Base-by-base conservation (phyloP, 176 grass and related monocot species). In the Eleusine indica region DNA sequence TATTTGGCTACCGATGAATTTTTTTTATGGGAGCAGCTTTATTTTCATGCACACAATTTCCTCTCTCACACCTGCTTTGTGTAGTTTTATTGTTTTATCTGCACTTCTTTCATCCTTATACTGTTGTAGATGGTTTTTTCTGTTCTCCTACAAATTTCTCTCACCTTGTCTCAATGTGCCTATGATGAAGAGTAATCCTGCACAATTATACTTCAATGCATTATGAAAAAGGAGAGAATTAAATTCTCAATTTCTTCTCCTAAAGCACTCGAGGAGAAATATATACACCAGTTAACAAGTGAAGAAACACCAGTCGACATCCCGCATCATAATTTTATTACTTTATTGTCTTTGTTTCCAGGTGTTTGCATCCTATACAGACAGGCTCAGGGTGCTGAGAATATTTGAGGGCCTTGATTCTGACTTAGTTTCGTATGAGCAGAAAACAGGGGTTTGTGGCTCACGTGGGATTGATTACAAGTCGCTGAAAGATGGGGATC, bases 401-500 rank as follows among this genome's bases (percentile, higher is more conserved):
- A 81, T 97, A 83, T 97, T 97, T 69, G 12, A 76, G 5, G 37
- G 40, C 46, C 79, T 94, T 66, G 78, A 86, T 68, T 77, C 51
- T 42, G 51, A 92, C 74, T 81, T 89, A 35, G 67, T 22, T 76
- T 89, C 84, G 17, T 77, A 89, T 56, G 19, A 83, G 5, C 56
- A 52, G 16, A 84, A n/a, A 53, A 93, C 90, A 82, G 72, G 81
- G 51, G 38, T 63, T 47, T 79, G 74, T 53, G 76, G 71, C 57
- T 9, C 57, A 2, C 57, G 21, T 61, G 7, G 57, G 29, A 94
- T 97, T 69, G 69, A 94, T 80, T 97, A 94, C 71, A 51, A 53
- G 77, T 82, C 78, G 25, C 79, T 97, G 62, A 92, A 97, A 47
- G 54, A 83, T 11, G 95, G 92, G 16, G 3, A 85, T 73, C 76